phyloP scores from a whole-genome alignment of 495 filamentous ascomycete genomes.

The Talaromyces thailandensis region DNA sequence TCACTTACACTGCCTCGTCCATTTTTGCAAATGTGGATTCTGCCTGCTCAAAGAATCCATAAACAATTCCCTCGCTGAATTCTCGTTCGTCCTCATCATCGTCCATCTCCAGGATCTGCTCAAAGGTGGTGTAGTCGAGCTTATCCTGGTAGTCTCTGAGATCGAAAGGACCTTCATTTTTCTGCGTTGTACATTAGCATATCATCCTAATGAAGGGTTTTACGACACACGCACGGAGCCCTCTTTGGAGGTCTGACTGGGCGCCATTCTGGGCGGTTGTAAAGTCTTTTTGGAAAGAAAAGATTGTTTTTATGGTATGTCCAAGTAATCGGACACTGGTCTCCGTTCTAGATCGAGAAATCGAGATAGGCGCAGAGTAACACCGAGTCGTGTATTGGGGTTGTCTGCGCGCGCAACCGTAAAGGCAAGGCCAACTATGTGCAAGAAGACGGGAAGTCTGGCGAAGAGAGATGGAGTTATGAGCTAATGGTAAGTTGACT shows the following conservation, averaged over 20 bases:
- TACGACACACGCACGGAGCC: not conserved
- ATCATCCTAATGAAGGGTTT: not conserved
- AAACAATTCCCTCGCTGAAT: slow-evolving; percentile 80
- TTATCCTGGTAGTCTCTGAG: slow-evolving; percentile 52
- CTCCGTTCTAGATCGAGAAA: not conserved
- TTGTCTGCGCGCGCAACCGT: not conserved
- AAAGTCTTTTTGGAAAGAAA: not conserved
- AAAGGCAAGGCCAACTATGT: not conserved
- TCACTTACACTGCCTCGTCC: slow-evolving; percentile 68
- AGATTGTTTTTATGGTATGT: not conserved
- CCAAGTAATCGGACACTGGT: not conserved
- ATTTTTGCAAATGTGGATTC: slow-evolving; percentile 79
- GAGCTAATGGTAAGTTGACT: not conserved
- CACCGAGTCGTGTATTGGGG: slow-evolving; percentile 1
- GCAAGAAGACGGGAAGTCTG: not conserved
- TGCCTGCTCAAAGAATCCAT: slow-evolving; percentile 89
- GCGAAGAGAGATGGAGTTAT: not conserved
- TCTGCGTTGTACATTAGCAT: not conserved
- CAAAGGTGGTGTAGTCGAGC: slow-evolving; percentile 74
- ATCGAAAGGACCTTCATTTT: slow-evolving; percentile 28
- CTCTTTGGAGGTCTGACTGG: slow-evolving; percentile 1
- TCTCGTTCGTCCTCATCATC: slow-evolving; percentile 69
- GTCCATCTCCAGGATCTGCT: slow-evolving; percentile 96
- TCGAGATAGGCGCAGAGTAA: not conserved
- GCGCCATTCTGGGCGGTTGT: not conserved